These are phyloP conservation scores for Eimeria maxima DNA, from an alignment of 169 alveolate genomes.

Conservation along the genomic window DNA sequence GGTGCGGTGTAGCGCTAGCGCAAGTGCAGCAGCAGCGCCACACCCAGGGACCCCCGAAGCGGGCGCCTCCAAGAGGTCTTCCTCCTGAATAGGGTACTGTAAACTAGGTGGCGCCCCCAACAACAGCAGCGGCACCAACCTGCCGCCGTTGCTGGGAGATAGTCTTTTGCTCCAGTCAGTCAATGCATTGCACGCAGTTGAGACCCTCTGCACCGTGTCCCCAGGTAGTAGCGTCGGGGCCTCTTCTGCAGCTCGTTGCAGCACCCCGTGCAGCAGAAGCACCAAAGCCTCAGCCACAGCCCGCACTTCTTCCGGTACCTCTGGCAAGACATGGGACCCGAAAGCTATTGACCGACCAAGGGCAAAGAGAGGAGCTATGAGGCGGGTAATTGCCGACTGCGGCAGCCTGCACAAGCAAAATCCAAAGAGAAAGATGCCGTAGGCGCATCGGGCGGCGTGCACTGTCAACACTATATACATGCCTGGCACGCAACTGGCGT, in stretches of 20 bases:
- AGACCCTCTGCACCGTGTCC: slow-evolving; percentile 45
- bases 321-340: neutral
- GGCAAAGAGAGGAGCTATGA: slow-evolving; percentile 43
- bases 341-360: neutral
- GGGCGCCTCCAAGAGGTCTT: neutral
- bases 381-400: slow-evolving; percentile 18
- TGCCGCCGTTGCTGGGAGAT: neutral
- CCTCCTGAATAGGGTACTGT: neutral
- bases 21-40: slow-evolving; percentile 50
- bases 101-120: neutral
- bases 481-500: neutral
- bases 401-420: neutral
- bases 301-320: slow-evolving; percentile 23
- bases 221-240: slow-evolving; percentile 31
- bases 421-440: neutral
- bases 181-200: slow-evolving; percentile 2
- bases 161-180: slow-evolving; percentile 22
- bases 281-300: slow-evolving; percentile 28
- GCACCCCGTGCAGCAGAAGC: slow-evolving; percentile 52
- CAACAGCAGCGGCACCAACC: slow-evolving; percentile 2
- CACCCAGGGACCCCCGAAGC: neutral
- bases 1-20: slow-evolving; percentile 57
- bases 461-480: neutral
- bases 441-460: neutral
- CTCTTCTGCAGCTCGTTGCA: slow-evolving; percentile 56